Evolutionary conservation across 805 yeast species (phyloP).

Genomic region (Ogataea siamensis): DNA sequence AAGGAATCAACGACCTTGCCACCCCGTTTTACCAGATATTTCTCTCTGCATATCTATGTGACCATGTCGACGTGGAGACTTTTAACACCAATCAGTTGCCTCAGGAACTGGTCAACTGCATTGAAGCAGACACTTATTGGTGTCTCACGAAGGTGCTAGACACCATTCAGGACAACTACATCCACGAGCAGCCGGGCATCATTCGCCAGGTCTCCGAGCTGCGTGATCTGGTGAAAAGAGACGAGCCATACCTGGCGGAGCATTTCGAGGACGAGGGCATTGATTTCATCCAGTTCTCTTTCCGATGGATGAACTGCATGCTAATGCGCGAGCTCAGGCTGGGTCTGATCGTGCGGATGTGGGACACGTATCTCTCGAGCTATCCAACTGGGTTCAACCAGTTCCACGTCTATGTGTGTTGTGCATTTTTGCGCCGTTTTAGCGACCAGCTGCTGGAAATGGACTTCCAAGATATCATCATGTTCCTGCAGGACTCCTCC

Average conservation of each 20-base stretch:
- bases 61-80: slow-evolving; percentile 47
- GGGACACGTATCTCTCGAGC: slow-evolving; percentile 92
- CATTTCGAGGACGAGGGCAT: slow-evolving; percentile 81
- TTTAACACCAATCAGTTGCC: slow-evolving; percentile 65
- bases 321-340: slow-evolving; percentile 90
- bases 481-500: slow-evolving; percentile 77
- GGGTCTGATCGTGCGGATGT: slow-evolving; percentile 81
- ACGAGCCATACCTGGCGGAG: slow-evolving; percentile 67
- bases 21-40: slow-evolving; percentile 93
- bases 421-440: slow-evolving; percentile 91
- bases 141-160: slow-evolving; percentile 87
- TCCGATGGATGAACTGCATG: slow-evolving; percentile 98
- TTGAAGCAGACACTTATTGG: slow-evolving; percentile 98
- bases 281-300: slow-evolving; percentile 94
- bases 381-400: slow-evolving; percentile 78
- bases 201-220: slow-evolving; percentile 84
- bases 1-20: slow-evolving; percentile 91
- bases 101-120: slow-evolving; percentile 54
- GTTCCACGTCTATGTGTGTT: slow-evolving; percentile 96
- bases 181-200: slow-evolving; percentile 98
- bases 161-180: slow-evolving; percentile 94
- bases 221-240: slow-evolving; percentile 71
- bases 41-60: slow-evolving; percentile 58
- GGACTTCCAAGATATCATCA: slow-evolving; percentile 94
- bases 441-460: slow-evolving; percentile 69